A percentile compares a stretch with the other conserved stretches of the same genome.
Evolutionary conservation across 805 yeast genomes (phyloP).

Genomic region (Wickerhamomyces tratensis): DNA sequence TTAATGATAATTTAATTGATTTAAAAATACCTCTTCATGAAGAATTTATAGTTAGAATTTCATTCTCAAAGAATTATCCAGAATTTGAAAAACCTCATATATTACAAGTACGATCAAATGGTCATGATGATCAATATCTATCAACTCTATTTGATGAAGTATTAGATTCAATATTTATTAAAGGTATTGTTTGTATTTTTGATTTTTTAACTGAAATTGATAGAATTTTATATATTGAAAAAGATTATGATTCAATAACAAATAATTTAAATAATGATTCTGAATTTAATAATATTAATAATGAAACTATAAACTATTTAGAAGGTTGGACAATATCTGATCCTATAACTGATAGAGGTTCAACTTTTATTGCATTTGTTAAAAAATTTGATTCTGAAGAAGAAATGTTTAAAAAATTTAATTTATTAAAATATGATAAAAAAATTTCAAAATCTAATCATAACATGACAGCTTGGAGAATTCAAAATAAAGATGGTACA

Average conservation of each 20-base stretch:
- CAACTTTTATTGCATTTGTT: constrained; percentile 77
- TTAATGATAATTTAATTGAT: constrained; percentile 29
- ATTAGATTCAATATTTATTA: constrained; percentile 39
- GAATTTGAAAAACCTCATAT: constrained; percentile 46
- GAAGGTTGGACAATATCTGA: constrained; percentile 73
- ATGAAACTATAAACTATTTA: constrained; percentile 32
- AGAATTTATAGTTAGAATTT: constrained; percentile 49
- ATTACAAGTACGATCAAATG: constrained; percentile 38
- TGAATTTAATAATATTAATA: constrained; percentile 2
- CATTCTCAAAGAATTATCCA: constrained; percentile 71
- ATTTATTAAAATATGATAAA: constrained; percentile 47
- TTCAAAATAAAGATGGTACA: constrained; percentile 40
- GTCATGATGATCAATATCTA: constrained; percentile 32
- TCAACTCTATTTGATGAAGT: constrained; percentile 38
- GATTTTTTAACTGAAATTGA: constrained; percentile 67
- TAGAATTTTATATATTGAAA: constrained; percentile 33
- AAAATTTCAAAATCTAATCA: constrained; percentile 64
- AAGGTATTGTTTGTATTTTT: constrained; percentile 69
- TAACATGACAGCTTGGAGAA: constrained; percentile 83
- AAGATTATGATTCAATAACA: constrained; percentile 5
- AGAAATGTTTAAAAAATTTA: constrained; percentile 50
- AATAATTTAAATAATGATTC: not conserved
- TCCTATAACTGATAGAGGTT: constrained; percentile 73
- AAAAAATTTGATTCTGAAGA: constrained; percentile 50
- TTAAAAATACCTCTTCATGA: constrained; percentile 55